Percentiles rank a stretch among this genome's conserved stretches.
Evolutionary conservation across 2,329 filamentous ascomycete genomes (phyloP).

Genomic region (Helotiales sp.): DNA sequence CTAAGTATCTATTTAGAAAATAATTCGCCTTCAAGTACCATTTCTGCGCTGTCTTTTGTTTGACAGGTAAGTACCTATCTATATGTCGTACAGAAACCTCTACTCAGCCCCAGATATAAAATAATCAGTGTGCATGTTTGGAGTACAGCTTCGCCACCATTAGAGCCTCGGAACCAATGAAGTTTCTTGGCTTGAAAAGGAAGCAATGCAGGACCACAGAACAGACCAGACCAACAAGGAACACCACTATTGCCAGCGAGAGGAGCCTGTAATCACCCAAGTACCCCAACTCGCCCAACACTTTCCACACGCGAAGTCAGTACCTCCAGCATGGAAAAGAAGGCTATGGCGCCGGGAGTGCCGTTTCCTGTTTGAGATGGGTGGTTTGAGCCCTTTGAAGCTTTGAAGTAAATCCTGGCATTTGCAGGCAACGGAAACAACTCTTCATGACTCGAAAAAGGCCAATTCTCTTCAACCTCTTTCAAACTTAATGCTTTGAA

Average conservation of each 20-base stretch:
- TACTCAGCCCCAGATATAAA: background rate
- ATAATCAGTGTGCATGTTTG: background rate
- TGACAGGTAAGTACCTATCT: background rate
- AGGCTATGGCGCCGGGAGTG: background rate
- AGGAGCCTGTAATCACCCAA: background rate
- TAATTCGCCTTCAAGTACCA: background rate
- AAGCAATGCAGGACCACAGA: too few species aligned
- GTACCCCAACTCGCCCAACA: conserved; percentile 1
- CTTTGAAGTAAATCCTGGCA: background rate
- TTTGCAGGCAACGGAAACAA: background rate
- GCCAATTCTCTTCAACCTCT: background rate
- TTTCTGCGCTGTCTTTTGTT: background rate
- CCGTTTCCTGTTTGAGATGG: background rate
- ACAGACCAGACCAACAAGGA: background rate
- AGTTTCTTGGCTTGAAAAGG: background rate
- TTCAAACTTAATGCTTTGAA: background rate
- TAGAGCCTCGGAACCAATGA: background rate
- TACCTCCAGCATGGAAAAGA: background rate
- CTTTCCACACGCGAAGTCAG: background rate
- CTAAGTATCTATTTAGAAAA: background rate
- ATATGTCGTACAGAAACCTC: background rate
- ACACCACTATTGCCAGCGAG: background rate
- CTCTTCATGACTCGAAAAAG: background rate
- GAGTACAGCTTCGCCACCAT: background rate
- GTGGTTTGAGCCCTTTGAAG: background rate